These are phyloP conservation scores for Pseudogymnoascus sp. DNA, from an alignment of 2,329 filamentous ascomycete genomes.

Conservation along the genomic window DNA sequence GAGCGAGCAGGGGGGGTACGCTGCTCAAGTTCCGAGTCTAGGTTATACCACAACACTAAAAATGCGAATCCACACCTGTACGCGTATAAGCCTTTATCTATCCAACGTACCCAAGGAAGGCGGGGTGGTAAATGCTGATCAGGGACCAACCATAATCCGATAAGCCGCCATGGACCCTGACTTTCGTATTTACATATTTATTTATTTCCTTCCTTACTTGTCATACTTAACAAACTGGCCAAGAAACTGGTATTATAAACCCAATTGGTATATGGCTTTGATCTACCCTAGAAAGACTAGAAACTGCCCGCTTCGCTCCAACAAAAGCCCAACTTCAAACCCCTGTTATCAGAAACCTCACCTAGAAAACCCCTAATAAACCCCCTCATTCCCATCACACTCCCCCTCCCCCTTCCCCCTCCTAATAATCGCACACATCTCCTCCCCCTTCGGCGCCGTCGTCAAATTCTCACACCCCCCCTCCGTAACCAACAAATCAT, in stretches of 20 bases:
- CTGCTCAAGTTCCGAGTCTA: no score
- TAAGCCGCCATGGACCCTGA: not conserved
- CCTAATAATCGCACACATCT: slow-evolving; percentile 59
- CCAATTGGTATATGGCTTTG: not conserved
- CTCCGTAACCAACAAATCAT: slow-evolving; percentile 75
- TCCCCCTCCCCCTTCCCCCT: slow-evolving; percentile 12
- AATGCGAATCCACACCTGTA: no score
- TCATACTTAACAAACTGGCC: not conserved
- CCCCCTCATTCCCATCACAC: not conserved
- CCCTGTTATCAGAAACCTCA: not conserved
- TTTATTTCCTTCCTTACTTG: not conserved
- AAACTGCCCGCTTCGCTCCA: not conserved
- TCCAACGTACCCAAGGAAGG: not conserved
- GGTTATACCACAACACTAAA: no score
- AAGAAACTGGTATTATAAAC: not conserved
- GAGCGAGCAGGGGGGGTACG: not conserved
- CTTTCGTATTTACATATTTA: not conserved
- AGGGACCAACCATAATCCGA: not conserved
- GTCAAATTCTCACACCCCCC: slow-evolving; percentile 79
- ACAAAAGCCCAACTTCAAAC: not conserved
- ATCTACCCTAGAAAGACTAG: not conserved
- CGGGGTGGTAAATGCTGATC: not conserved
- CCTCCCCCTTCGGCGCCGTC: slow-evolving; percentile 66
- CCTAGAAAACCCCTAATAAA: not conserved
- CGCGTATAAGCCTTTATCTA: no score